Evolutionary conservation across 768 basidiomycete species (phyloP).

Genomic region (Trichaptum fuscoviolaceum): DNA sequence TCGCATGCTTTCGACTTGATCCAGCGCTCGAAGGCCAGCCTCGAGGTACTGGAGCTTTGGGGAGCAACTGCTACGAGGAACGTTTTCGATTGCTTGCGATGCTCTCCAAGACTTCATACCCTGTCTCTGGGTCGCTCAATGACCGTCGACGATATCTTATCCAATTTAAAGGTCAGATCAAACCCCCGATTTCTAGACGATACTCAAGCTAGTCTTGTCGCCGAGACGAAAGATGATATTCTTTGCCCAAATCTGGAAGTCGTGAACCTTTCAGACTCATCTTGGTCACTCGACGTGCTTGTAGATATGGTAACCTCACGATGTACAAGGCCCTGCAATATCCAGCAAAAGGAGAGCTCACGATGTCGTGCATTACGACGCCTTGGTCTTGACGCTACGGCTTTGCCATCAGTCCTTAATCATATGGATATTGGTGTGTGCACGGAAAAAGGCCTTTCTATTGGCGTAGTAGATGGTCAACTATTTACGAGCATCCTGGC

Average conservation of each 20-base stretch:
- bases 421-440: neutral
- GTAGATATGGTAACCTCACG: neutral
- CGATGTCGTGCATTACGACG: neutral
- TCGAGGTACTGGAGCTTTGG: neutral
- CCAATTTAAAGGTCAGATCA: neutral
- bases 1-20: neutral
- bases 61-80: neutral
- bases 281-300: neutral
- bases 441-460: neutral
- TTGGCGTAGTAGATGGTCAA: neutral
- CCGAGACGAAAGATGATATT: neutral
- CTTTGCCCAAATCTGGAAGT: neutral
- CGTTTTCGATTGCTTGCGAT: neutral
- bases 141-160: neutral
- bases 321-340: neutral
- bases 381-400: neutral
- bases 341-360: neutral
- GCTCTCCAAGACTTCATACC: neutral
- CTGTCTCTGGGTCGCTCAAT: neutral
- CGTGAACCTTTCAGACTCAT: neutral
- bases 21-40: neutral
- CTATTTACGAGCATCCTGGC: neutral
- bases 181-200: neutral
- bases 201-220: neutral
- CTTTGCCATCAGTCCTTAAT: neutral